Percentiles rank a stretch among this genome's conserved stretches.
Conservation (phyloP, 352 stramenopile species). For the Pythium pyrilobum region DNA sequence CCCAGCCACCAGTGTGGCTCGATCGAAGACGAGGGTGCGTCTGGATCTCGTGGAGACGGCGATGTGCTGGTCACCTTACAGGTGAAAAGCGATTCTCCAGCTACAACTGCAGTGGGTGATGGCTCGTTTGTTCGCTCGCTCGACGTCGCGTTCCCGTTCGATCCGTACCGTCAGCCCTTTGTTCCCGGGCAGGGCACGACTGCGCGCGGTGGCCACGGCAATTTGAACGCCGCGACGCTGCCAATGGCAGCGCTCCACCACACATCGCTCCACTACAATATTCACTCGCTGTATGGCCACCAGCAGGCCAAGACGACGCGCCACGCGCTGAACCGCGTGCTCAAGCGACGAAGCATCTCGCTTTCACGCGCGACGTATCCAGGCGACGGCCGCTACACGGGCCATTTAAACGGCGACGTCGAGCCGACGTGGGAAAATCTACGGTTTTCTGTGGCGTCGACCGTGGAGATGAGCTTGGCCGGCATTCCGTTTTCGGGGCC, state of each 20-base stretch:
- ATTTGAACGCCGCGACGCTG: conserved; percentile 73
- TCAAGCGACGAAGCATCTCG: conserved; percentile 57
- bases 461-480: conserved; percentile 76
- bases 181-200: conserved; percentile 47
- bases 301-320: conserved; percentile 50
- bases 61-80: background rate
- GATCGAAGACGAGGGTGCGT: background rate
- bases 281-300: conserved; percentile 82
- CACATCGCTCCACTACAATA: conserved; percentile 78
- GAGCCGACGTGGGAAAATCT: conserved; percentile 77
- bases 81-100: too few relatives aligned
- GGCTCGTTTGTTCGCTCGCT: conserved; percentile 54
- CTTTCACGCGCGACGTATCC: conserved; percentile 69
- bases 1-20: conserved; percentile 3
- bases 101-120: too few relatives aligned
- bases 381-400: conserved; percentile 49
- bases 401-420: conserved; percentile 55
- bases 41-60: background rate
- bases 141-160: conserved; percentile 73
- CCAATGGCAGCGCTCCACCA: conserved; percentile 67
- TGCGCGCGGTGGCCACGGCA: conserved; percentile 40
- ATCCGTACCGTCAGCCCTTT: conserved; percentile 78
- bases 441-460: conserved; percentile 58
- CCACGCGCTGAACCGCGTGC: conserved; percentile 36
- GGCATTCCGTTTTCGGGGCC: conserved; percentile 63